Evolutionary conservation across 352 stramenopile genomes (phyloP).

Genomic region (Aphanomyces stellatus): DNA sequence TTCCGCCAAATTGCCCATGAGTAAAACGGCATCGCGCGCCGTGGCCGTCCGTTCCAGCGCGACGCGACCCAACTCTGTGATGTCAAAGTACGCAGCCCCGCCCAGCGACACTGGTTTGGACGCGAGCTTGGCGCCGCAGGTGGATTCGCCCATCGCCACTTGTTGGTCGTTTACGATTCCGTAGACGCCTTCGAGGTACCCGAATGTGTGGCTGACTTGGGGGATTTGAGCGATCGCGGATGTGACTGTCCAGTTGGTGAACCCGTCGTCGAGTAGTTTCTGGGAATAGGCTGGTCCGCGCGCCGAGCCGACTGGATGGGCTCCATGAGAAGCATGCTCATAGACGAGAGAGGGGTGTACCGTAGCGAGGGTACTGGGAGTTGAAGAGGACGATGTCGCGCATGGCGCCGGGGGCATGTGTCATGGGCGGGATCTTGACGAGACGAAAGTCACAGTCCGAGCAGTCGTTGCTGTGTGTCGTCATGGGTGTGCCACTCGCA

Average conservation of each 20-base stretch:
- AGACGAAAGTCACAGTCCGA: constrained; percentile 77
- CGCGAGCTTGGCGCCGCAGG: constrained; percentile 52
- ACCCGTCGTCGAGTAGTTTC: constrained; percentile 51
- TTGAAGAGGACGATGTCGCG: constrained; percentile 53
- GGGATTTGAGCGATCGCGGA: constrained; percentile 58
- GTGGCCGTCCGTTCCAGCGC: constrained; percentile 78
- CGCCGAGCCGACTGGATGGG: constrained; percentile 24
- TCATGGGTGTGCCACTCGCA: constrained; percentile 60
- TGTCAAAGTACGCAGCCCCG: constrained; percentile 84
- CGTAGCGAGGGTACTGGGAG: constrained; percentile 65
- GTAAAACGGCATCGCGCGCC: constrained; percentile 67
- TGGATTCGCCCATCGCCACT: constrained; percentile 75
- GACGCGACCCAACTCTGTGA: constrained; percentile 80
- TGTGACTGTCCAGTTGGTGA: constrained; percentile 60
- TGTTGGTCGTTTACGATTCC: constrained; percentile 82
- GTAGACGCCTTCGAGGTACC: constrained; percentile 73
- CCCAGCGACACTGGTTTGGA: constrained; percentile 52
- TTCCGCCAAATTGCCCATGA: constrained; percentile 92
- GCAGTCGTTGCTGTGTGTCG: constrained; percentile 78
- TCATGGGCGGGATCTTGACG: constrained; percentile 57
- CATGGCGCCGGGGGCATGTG: constrained; percentile 30
- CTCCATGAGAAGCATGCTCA: too few species aligned
- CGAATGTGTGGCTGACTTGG: constrained; percentile 52
- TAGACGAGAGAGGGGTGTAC: too few species aligned
- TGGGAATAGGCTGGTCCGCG: constrained; percentile 48